Base-by-base conservation (phyloP, 2,329 filamentous ascomycete genomes). In the Phoma sp. region DNA sequence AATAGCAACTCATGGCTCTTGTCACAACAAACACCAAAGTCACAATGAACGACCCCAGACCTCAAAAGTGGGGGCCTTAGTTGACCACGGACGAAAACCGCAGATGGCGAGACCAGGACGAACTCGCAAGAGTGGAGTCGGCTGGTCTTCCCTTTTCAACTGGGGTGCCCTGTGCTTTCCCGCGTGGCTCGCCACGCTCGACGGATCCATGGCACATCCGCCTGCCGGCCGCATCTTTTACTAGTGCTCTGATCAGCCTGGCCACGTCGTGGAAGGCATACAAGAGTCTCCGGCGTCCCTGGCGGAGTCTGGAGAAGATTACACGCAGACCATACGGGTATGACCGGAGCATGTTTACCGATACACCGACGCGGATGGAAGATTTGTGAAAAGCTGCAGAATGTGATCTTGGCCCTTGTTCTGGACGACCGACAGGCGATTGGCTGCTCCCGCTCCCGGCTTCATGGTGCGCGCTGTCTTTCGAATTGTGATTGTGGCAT, bases 171-270 rank as follows among this genome's bases (percentile, higher is more conserved):
- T 39, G 33, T 25, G 48, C 40, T 29, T 24, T 43, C 7, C 27
- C 27, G 27, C 27, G 9, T 9, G 32, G 13, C 23, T 42, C 27
- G 18, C 32, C 35, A 18, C 25, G 35, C 14, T 37, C 37, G 29
- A 14, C 42, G 49, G 49, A 41, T 48, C 46, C 18, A 35, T 35
- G 14, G 46, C 46, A 27, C 46, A 25, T 48, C 37, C 46, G 46
- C 41, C 43, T 23, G 24, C 49, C 49, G 42, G 30, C 10, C 11
- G 14, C n/a, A 32, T 27, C 33, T 22, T 4, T n/a, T 18, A 8
- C 37, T 37, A 14, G 33, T 39, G n/a, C 29, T 24, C 7, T 37
- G 18, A 14, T 46, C 48, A 52, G 48, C 48, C 48, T 29, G 45
- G 40, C 48, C 23, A 23, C 35, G 29, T 27, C 7, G 8, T 36